phyloP scores from a whole-genome alignment of 129 eudicot species.

The Sambucus nigra region DNA sequence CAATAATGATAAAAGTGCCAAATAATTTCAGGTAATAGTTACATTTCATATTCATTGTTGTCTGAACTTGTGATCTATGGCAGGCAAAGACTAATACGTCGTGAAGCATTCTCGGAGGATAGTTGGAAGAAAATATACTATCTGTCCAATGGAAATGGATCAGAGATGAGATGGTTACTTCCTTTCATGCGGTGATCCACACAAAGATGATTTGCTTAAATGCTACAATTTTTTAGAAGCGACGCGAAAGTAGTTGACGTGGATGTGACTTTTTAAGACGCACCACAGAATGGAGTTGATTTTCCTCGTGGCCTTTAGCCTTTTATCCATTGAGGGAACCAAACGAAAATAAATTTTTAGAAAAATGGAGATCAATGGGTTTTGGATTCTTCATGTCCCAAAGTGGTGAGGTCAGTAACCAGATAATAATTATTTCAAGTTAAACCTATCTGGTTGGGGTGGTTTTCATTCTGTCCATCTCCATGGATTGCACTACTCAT shows the following conservation, averaged over 20 bases:
- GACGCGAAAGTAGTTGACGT: neutral
- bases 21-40: no score
- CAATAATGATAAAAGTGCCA: neutral
- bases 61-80: neutral
- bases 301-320: constrained; percentile 3
- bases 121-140: constrained; percentile 80
- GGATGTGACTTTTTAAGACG: neutral
- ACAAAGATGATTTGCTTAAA: neutral
- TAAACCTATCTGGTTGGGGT: neutral
- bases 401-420: neutral
- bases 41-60: no score
- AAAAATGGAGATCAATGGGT: constrained; percentile 12
- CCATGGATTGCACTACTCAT: no score
- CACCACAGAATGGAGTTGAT: constrained; percentile 2
- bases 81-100: constrained; percentile 78
- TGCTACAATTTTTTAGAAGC: constrained; percentile 7
- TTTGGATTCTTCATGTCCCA: neutral
- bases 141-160: constrained; percentile 78
- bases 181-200: constrained; percentile 66
- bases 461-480: neutral
- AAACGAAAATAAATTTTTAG: no score
- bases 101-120: constrained; percentile 76
- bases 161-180: constrained; percentile 78
- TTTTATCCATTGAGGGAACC: constrained; percentile 11
- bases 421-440: neutral